Base-by-base conservation (phyloP, 805 yeast genomes). In the Isabelozyma rhagii region DNA sequence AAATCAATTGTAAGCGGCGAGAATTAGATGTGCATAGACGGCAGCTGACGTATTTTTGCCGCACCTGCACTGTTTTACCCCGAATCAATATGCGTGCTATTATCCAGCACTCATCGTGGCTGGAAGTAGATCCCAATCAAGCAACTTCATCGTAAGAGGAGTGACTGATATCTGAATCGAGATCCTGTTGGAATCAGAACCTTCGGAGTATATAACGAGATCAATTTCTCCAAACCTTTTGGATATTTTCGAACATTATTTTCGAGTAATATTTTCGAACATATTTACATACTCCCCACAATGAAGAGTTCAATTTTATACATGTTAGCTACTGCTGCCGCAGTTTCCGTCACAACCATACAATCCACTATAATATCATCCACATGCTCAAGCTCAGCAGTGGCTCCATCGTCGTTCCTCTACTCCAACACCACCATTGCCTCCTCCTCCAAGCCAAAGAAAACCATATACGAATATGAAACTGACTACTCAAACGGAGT, bases 391-490 rank as follows among this genome's bases (percentile, higher is more conserved):
- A 27, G 46, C 17, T 43, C 54, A 10, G 34, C 44, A 25, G 54
- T 57, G 21, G 63, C 53, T 14, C 66, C 67, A 39, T 53, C 58
- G 14, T 53, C 61, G 3, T 62, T 62, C 52, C 47, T 47, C 13
- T 60, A 55, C 48, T 41, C 57, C 29, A 61, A 62, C 46, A 27
- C 48, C 28, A 40, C 18, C 11, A 25, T 39, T 31, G 7, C 44
- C 14, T 15, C 39, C 18, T 17, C 49, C 15, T 38, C 45, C 31
- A 28, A 31, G 27, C 41, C 39, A 17, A 43, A 40, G 29, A 9
- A n/a, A 8, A 58, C 64, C 45, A 49, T 59, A 25, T 62, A 62
- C 50, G 66, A 59, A 8, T 49, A 53, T 34, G 68, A 61, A 31
- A 57, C 67, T 34, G 66, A 55, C 17, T 56, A 64, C 27, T 68